Percentiles rank a stretch among this genome's conserved stretches.
Conservation (phyloP, 2,329 filamentous ascomycete genomes). For the Pseudovirgaria hyperparasitica region DNA sequence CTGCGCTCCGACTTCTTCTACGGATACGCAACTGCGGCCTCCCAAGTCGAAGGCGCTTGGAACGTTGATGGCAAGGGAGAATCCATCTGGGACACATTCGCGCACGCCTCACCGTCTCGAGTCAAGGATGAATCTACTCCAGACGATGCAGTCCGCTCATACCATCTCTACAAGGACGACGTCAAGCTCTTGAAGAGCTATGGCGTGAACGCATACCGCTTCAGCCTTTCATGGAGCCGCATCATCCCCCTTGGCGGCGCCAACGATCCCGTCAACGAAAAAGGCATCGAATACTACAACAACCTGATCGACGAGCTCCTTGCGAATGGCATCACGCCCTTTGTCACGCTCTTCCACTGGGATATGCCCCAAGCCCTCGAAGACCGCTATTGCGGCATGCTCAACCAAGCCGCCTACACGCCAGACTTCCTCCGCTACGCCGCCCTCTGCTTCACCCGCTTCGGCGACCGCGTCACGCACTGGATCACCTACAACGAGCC, state of each 20-base stretch:
- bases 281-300: conserved; percentile 9
- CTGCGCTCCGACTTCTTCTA: conserved; percentile 27
- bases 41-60: conserved; percentile 33
- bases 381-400: conserved; percentile 10
- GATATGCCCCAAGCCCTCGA: conserved; percentile 10
- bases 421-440: conserved; percentile 25
- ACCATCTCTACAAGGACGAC: conserved; percentile 35
- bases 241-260: conserved; percentile 11
- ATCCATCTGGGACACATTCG: conserved; percentile 31
- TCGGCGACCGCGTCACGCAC: conserved; percentile 25
- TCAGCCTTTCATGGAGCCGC: conserved; percentile 10
- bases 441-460: conserved; percentile 24
- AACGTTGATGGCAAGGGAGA: conserved; percentile 28
- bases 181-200: conserved; percentile 10
- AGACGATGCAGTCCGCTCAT: conserved; percentile 24
- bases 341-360: conserved; percentile 13
- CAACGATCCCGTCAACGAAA: conserved; percentile 10
- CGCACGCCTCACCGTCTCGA: conserved; percentile 26
- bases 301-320: conserved; percentile 10
- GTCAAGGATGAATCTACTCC: conserved; percentile 26
- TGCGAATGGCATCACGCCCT: conserved; percentile 8
- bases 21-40: conserved; percentile 31
- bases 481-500: conserved; percentile 33
- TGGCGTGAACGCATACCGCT: conserved; percentile 11
- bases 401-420: conserved; percentile 11